A percentile compares a stretch with the other conserved stretches of the same genome.
Evolutionary conservation across 345 rosid genomes (phyloP).

Genomic region (Durio zibethinus): DNA sequence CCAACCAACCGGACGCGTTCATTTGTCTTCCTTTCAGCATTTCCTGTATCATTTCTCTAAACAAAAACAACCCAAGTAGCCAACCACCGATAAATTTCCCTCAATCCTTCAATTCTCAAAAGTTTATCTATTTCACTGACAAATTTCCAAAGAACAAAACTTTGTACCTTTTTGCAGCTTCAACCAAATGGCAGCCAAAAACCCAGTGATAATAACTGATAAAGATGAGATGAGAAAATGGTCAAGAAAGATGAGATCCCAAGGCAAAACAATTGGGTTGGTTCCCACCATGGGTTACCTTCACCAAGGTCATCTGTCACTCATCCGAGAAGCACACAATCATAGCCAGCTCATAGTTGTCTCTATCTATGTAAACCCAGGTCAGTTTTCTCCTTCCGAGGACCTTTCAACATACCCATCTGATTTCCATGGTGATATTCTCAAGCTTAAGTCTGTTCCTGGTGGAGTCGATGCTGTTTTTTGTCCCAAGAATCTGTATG

Average conservation of each 20-base stretch:
- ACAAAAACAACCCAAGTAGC: not conserved
- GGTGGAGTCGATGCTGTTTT: slow-evolving; percentile 69
- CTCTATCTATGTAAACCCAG: slow-evolving; percentile 87
- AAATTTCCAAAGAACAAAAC: not conserved
- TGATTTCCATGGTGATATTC: slow-evolving; percentile 69
- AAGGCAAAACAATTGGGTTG: slow-evolving; percentile 58
- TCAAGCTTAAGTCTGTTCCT: slow-evolving; percentile 50
- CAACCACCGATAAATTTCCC: not conserved
- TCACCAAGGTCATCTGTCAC: slow-evolving; percentile 78
- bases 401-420: slow-evolving; percentile 90
- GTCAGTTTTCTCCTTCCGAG: slow-evolving; percentile 86
- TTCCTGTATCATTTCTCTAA: not conserved
- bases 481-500: slow-evolving; percentile 67
- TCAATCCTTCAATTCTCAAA: not conserved
- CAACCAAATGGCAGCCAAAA: slow-evolving; percentile 21
- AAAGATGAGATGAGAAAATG: slow-evolving; percentile 71
- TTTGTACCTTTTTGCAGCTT: not conserved
- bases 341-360: slow-evolving; percentile 57
- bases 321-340: slow-evolving; percentile 54
- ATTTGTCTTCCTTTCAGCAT: not conserved
- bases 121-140: not conserved
- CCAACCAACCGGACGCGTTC: not conserved
- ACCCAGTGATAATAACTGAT: slow-evolving; percentile 48
- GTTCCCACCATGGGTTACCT: slow-evolving; percentile 94
- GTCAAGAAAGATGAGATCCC: slow-evolving; percentile 58